Evolutionary conservation across 2,329 filamentous ascomycete genomes (phyloP), one percentile per base, ranked within the genome.

Genomic region (Alternaria novae-zelandiae): DNA sequence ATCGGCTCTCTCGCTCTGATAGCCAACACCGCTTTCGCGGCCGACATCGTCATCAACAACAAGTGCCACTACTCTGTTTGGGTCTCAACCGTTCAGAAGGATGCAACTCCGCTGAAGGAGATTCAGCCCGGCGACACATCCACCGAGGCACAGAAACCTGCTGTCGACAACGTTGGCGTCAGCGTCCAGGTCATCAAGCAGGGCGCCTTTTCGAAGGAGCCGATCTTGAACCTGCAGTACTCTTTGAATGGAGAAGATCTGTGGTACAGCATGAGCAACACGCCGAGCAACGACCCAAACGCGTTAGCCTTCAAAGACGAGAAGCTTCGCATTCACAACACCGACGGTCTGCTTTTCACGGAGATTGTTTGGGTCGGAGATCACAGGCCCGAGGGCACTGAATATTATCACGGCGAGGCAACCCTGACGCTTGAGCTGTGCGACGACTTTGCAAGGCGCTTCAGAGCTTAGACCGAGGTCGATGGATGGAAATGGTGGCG

Each of bases 191-290:
- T 78, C 47, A 69, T 68, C 21, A 59, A 60, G 9, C 41, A 53
- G 9, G 71, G 64, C 12, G 61, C 74, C 41, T 69, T 65, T 57
- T 58, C 51, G 5, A 46, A 32, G 47, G 47, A 61, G 26, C 70
- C 73, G 6, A 66, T 70, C 6, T 66, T 78, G 45, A 64, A 63
- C 25, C 61, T 75, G 32, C 64, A 54, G 10, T 77, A 77, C 64
- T 71, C 68, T 12, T 71, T 68, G 57, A 36, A 62, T 54, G 10
- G 54, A 62, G 28, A 54, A 54, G 66, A 55, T 41, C 54, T 72
- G 6, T 77, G 75, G 55, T 76, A 77, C 53, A 70, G 70, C 28
- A 30, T 77, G 23, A 69, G 68, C 30, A 64, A 66, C 13, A 44
- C 54, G 13, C 32, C 32, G 7, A n/a, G 15, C 32, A 8, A 32